A percentile compares a stretch with the other conserved stretches of the same genome.
Evolutionary conservation across 192 early-diverging fungal genomes (phyloP).

Genomic region (Coemansia nantahalensis): DNA sequence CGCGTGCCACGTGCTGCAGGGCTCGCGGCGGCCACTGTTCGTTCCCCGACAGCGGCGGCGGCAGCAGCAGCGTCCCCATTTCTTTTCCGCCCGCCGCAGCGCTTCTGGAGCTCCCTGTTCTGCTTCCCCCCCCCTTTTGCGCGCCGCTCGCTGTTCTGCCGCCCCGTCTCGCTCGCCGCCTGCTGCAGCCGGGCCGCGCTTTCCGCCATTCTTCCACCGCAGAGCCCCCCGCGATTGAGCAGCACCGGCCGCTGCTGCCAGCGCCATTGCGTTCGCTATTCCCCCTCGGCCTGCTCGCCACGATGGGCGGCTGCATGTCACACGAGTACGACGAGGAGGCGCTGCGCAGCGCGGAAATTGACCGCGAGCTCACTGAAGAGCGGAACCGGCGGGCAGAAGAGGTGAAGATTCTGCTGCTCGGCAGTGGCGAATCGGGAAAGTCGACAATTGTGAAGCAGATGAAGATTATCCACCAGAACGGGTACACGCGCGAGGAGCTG

Average conservation of each 20-base stretch:
- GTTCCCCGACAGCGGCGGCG: no score
- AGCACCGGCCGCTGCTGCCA: neutral
- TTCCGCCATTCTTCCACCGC: no score
- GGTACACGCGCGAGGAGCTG: constrained; percentile 79
- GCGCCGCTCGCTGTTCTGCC: no score
- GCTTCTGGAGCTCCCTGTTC: constrained; percentile 56
- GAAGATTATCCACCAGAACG: constrained; percentile 95
- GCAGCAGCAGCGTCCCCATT: no score
- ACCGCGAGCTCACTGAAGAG: constrained; percentile 56
- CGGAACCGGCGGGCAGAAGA: constrained; percentile 54
- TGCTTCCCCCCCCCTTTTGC: constrained; percentile 29
- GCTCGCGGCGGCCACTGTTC: no score
- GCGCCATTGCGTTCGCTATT: constrained; percentile 5
- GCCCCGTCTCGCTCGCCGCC: no score
- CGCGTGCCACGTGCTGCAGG: no score
- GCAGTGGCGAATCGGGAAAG: constrained; percentile 92
- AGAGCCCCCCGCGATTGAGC: no score
- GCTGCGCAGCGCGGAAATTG: constrained; percentile 56
- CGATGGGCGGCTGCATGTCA: constrained; percentile 56
- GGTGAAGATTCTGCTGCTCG: constrained; percentile 59
- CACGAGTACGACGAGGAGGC: constrained; percentile 51
- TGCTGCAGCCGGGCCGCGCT: no score
- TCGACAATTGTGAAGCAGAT: constrained; percentile 97
- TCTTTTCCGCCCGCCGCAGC: no score
- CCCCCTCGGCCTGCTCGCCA: constrained; percentile 8